Evolutionary conservation across 306 rosid genomes (phyloP), one percentile per base, ranked within the genome.

Genomic region (Dryas drummondii): DNA sequence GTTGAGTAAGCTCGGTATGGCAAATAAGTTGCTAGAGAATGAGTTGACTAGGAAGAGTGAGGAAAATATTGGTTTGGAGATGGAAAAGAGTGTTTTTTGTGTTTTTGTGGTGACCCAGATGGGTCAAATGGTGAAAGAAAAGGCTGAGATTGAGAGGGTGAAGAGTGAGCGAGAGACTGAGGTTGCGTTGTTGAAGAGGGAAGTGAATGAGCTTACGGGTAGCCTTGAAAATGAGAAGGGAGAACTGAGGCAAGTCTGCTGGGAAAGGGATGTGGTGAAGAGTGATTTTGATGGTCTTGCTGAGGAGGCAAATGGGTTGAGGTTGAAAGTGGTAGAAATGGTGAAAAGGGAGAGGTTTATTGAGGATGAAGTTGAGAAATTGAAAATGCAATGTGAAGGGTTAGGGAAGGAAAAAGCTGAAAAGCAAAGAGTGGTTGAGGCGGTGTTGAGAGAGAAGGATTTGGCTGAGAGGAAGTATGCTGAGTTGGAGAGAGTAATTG

Each of bases 261-360:
- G 42, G 10, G 92, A 90, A 83, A 88, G 81, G 73, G 98, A 90
- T 46, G 46, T 7, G 64, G 15, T 84, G 66, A 85, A 61, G 72
- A 47, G 10, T 0, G 77, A 82, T 12, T 56, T 76, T 5, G 78
- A 65, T 50, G 61, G 53, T 4, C 50, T 76, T 13, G 65, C 74
- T 9, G 45, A 45, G n/a, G 87, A 85, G 77, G 68, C 64, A 2
- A 73, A 70, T 72, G 76, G 40, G 44, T 81, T 87, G 80, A 82
- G 57, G 75, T 66, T 70, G 62, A 82, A 81, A 76, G 45, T 86
- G 40, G 49, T 53, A 14, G 87, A 84, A 22, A 75, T 48, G 77
- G 84, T 76, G 81, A 52, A 12, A 9, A 78, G 68, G 5, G 90
- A 88, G 78, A 71, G 49, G 8, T 48, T 4, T 9, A 56, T 64